Base-by-base conservation (phyloP, 768 basidiomycete genomes). In the Boletus rex-veris region DNA sequence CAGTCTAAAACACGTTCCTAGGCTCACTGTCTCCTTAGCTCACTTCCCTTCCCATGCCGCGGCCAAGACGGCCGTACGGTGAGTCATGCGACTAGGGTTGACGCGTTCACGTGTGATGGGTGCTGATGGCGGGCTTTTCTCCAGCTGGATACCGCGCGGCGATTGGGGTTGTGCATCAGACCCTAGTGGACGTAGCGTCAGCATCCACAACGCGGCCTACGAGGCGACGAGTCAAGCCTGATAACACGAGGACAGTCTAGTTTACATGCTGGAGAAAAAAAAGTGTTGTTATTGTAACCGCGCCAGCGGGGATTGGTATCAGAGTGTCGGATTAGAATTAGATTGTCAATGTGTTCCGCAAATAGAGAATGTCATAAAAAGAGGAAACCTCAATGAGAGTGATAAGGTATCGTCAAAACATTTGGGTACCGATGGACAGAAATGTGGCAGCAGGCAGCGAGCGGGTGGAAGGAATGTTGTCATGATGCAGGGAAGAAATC, bases 101-200 rank as follows among this genome's bases (percentile, higher is more conserved):
- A 47, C 36, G 21, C 21, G 45, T 54, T 21, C 37, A 42, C 51
- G 38, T 46, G 57, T 58, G 19, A 45, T 48, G 21, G 21, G 38
- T 53, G 45, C 50, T 64, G 45, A 70, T 46, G 49, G 24, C 45
- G 16, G 16, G 15, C 19, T 26, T 19, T 30, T 37, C 1, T 57
- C 47, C 69, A 89, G 89, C 58, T 95, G 92, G 94, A 88, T 94
- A 70, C 94, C 94, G 45, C 86, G 92, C 63, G 89, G 86, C 52
- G 96, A 98, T 71, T 99, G 96, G 96, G 96, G 96, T 52, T 97
- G 96, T 66, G 78, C 90, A 3, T 74, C 91, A 30, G 97, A 99
- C 70, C 97, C 97, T 30, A 94, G 92, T 58, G 97, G 97, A 30
- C 80, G 97, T 46, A 93, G 91, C 58, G 96, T 98, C 66, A 87